Percentiles rank a stretch among this genome's conserved stretches.
Conservation (phyloP, 257 asterid species). For the Solanum ossicruentum region DNA sequence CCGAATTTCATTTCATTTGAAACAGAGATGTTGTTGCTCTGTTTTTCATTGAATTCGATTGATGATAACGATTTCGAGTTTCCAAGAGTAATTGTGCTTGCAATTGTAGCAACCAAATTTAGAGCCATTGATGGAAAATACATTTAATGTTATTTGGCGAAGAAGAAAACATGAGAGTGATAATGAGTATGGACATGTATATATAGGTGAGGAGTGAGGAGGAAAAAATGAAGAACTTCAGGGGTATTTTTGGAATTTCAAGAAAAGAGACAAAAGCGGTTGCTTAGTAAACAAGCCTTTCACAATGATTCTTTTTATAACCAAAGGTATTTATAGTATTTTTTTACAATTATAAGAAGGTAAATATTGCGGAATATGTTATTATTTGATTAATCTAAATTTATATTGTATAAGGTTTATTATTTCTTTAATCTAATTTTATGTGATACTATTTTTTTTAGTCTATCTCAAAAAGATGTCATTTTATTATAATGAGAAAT, state of each 20-base stretch:
- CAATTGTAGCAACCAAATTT: not conserved
- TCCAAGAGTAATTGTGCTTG: not conserved
- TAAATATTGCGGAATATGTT: not conserved
- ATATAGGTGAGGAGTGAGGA: not conserved
- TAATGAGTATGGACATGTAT: not conserved
- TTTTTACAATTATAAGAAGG: not conserved
- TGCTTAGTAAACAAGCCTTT: not conserved
- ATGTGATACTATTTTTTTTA: too few relatives aligned
- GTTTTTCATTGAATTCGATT: not conserved
- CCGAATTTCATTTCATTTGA: not conserved
- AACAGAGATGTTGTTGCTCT: not conserved
- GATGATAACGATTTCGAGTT: not conserved
- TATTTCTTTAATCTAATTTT: too few relatives aligned
- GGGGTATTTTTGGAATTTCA: not conserved
- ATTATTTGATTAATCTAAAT: too few relatives aligned
- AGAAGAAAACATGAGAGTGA: not conserved
- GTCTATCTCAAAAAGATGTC: too few relatives aligned
- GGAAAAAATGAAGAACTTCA: not conserved
- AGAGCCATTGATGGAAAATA: not conserved
- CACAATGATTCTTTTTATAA: not conserved
- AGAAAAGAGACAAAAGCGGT: not conserved
- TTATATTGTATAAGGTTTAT: too few relatives aligned
- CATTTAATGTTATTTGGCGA: not conserved
- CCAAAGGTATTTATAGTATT: too few relatives aligned
- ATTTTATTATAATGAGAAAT: too few relatives aligned